phyloP scores from a whole-genome alignment of 1,284 basidiomycete species.

The Sphaerobolus stellatus region DNA sequence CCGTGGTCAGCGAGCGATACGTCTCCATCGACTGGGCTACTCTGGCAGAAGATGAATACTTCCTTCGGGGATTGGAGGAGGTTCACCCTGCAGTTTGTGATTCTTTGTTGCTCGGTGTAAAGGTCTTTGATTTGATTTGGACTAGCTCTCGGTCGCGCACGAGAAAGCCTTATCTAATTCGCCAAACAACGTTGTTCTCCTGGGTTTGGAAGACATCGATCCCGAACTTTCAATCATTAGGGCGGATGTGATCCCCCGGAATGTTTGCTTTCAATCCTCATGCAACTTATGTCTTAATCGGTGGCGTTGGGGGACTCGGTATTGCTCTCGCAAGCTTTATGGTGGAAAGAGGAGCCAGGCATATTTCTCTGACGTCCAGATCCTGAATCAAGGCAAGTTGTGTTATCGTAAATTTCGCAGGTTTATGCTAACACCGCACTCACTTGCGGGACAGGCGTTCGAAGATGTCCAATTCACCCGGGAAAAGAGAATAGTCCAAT shows the following conservation, averaged over 20 bases:
- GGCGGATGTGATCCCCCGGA: constrained; percentile 7
- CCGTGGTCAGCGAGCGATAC: background rate
- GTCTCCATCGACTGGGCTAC: background rate
- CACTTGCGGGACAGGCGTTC: constrained; percentile 8
- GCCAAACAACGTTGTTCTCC: background rate
- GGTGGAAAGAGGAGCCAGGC: constrained; percentile 16
- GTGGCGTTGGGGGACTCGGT: constrained; percentile 17
- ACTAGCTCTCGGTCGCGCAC: background rate
- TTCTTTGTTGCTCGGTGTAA: background rate
- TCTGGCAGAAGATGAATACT: background rate
- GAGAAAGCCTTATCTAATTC: background rate
- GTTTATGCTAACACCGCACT: too few species aligned
- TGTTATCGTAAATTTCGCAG: too few species aligned
- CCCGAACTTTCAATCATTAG: constrained; percentile 8
- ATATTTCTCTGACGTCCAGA: constrained; percentile 17
- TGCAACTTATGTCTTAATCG: constrained; percentile 16
- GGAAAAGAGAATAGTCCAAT: constrained; percentile 14
- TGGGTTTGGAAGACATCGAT: background rate
- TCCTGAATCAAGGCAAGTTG: constrained; percentile 16
- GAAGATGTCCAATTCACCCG: constrained; percentile 1
- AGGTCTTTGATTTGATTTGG: background rate
- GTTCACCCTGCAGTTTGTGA: background rate
- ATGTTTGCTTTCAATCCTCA: constrained; percentile 17
- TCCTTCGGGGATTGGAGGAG: background rate
- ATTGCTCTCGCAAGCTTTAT: constrained; percentile 10